Percentiles rank a stretch among this genome's conserved stretches.
These are phyloP conservation scores for Phytophthora sp. DNA, from an alignment of 352 stramenopile genomes.

Conservation along the genomic window DNA sequence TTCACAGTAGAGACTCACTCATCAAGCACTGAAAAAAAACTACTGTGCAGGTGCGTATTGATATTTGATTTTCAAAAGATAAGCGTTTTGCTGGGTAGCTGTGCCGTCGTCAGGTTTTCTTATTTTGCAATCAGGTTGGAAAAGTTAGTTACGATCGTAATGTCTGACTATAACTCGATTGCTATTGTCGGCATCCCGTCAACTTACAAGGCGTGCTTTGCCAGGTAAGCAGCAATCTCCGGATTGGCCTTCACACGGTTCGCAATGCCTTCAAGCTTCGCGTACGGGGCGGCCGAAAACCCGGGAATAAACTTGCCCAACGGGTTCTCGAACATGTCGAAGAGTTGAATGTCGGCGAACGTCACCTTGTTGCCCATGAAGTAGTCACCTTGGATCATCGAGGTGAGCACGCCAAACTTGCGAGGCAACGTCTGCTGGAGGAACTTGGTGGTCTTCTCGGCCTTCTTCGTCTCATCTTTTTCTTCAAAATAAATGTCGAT, in stretches of 20 bases:
- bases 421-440: constrained; percentile 33
- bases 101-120: too few relatives aligned
- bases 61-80: too few relatives aligned
- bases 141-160: too few relatives aligned
- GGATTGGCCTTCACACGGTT: constrained; percentile 39
- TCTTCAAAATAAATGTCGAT: constrained; percentile 38
- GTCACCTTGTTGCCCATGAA: constrained; percentile 43
- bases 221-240: constrained; percentile 38
- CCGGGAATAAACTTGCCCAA: constrained; percentile 28
- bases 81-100: too few relatives aligned
- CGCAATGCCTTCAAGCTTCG: constrained; percentile 45
- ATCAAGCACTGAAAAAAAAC: too few relatives aligned
- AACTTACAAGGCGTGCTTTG: constrained; percentile 25
- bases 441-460: constrained; percentile 43
- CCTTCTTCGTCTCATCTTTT: constrained; percentile 39
- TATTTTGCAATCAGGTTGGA: too few relatives aligned
- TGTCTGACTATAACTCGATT: too few relatives aligned
- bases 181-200: too few relatives aligned
- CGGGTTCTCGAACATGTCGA: constrained; percentile 46
- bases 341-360: constrained; percentile 49
- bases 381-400: constrained; percentile 37
- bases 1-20: too few relatives aligned
- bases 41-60: too few relatives aligned
- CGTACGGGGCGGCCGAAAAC: constrained; percentile 34
- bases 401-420: constrained; percentile 35